Base-by-base conservation (phyloP, 139 green algal genomes). In the Chlorella sorokiniana region DNA sequence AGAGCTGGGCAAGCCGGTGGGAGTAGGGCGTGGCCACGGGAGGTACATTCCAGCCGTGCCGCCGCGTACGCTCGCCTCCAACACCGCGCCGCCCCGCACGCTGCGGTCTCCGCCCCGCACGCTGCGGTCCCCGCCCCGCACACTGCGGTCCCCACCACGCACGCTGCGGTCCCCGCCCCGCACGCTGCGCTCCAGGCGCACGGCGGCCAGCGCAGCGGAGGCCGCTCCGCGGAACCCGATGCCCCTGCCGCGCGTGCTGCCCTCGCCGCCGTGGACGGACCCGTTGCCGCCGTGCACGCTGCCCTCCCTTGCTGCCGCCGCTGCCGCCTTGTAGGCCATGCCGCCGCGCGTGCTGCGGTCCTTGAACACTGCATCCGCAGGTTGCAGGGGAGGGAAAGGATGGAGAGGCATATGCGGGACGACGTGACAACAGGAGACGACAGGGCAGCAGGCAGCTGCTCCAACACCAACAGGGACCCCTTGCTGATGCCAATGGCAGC, bases 1-100 rank as follows among this genome's bases (percentile, higher is more conserved):
- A 81, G 3, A 87, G 67, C 41, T 74, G 41, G 18, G 76, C 76
- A 65, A 87, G 78, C 44, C 77, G 75, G 25, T 70, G 52, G 1
- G 83, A 87, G 75, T 76, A 87, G 14, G 75, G 64, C 2, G 83
- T 84, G 4, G 83, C 75, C 22, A 72, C 56, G 83, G 83, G 0
- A 87, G 80, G 52, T 63, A 83, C 42, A 42, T 44, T n/a, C 25
- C 31, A 69, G 48, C 52, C 10, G 7, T 27, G 7, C 40, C 25
- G 25, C 38, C 41, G 20, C 29, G 27, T 10, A 14, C 25, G 29
- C 3, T 20, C 16, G 27, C 18, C 40, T 10, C 14, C 59, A 25
- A 23, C 45, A 69, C 41, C 9, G 29, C 8, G 74, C 22, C 2
- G 51, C 54, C 38, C 59, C 54, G 38, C 56, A 40, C 62, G 54